Conservation (phyloP, 345 rosid species). For the Corymbia maculata region DNA sequence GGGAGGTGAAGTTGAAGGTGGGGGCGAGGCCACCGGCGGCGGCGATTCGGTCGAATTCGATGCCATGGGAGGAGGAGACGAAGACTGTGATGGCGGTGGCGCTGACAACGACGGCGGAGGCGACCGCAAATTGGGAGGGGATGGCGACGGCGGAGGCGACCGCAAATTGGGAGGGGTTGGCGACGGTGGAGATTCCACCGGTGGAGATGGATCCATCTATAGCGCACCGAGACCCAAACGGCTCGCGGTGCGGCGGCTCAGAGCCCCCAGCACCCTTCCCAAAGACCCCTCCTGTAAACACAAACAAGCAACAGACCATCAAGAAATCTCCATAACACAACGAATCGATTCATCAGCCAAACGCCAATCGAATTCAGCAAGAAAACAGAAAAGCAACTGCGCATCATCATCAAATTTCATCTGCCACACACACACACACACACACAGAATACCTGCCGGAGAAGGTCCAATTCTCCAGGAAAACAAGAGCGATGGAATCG, state of each 20-base stretch:
- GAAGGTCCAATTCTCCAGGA: neutral
- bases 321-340: neutral
- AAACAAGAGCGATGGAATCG: neutral
- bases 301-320: neutral
- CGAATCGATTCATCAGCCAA: neutral
- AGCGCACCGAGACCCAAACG: neutral
- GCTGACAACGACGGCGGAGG: neutral
- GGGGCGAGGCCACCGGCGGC: neutral
- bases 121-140: neutral
- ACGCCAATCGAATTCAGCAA: neutral
- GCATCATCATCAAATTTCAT: neutral
- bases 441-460: neutral
- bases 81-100: neutral
- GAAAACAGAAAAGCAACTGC: neutral
- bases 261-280: neutral
- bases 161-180: neutral
- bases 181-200: neutral
- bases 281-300: neutral
- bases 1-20: neutral
- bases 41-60: neutral
- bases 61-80: neutral
- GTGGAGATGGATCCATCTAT: neutral
- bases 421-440: neutral
- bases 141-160: neutral
- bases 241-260: neutral